phyloP scores from a whole-genome alignment of 768 basidiomycete species.

The Cyathus striatus region DNA sequence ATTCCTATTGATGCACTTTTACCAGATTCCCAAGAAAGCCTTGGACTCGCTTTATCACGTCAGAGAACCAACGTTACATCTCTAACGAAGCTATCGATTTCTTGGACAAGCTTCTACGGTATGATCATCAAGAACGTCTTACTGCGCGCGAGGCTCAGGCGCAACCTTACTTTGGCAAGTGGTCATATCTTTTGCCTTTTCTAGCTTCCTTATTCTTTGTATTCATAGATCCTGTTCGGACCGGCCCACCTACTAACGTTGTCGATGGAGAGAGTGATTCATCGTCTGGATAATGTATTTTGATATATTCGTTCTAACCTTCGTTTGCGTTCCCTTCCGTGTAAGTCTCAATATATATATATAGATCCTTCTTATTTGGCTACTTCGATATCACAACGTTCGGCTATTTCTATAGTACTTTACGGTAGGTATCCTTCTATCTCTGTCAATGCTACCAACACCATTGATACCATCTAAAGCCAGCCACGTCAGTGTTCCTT shows the following conservation, averaged over 20 bases:
- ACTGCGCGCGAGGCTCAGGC: constrained; percentile 91
- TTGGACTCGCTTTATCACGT: constrained; percentile 93
- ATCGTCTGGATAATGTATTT: constrained; percentile 29
- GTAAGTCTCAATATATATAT: constrained; percentile 31
- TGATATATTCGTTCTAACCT: constrained; percentile 13
- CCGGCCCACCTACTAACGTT: constrained; percentile 30
- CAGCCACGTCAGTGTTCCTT: too few relatives aligned
- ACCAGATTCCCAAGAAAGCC: constrained; percentile 86
- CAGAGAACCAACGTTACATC: constrained; percentile 93
- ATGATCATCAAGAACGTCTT: constrained; percentile 95
- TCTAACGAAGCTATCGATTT: constrained; percentile 97
- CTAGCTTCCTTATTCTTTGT: constrained; percentile 11
- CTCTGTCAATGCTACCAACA: constrained; percentile 5
- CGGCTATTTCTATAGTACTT: too few relatives aligned
- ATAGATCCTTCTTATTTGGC: constrained; percentile 27
- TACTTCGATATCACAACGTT: constrained; percentile 10
- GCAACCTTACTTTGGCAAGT: constrained; percentile 87
- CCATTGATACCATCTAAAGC: not conserved
- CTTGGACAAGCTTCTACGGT: constrained; percentile 90
- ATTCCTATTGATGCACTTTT: constrained; percentile 5
- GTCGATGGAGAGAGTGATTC: constrained; percentile 66
- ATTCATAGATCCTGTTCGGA: constrained; percentile 61
- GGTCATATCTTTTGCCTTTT: constrained; percentile 5
- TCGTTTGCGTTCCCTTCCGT: constrained; percentile 13
- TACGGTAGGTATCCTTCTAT: constrained; percentile 9